Percentiles rank a stretch among this genome's conserved stretches.
These are phyloP conservation scores for Flaveria linearis DNA, from an alignment of 129 eudicot species.

Conservation along the genomic window DNA sequence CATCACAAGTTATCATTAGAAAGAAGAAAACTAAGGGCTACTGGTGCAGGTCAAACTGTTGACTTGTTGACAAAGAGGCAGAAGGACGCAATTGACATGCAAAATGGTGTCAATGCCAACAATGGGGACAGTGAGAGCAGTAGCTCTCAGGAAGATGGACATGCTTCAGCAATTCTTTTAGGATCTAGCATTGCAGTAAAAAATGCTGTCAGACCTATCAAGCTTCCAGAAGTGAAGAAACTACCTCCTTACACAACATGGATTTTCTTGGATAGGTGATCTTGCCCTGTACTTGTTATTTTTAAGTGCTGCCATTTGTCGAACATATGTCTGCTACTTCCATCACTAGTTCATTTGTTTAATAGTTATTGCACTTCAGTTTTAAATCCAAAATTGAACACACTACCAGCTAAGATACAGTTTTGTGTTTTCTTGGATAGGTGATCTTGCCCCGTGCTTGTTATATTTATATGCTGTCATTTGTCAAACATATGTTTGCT, in stretches of 20 bases:
- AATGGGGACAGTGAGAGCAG: slow-evolving; percentile 54
- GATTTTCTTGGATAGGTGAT: slow-evolving; percentile 85
- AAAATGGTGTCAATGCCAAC: slow-evolving; percentile 65
- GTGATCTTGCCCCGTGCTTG: slow-evolving; percentile 36
- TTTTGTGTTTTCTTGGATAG: slow-evolving; percentile 61
- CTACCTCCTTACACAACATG: slow-evolving; percentile 85
- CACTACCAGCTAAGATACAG: background rate
- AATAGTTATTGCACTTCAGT: slow-evolving; percentile 13
- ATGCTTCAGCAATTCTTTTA: slow-evolving; percentile 83
- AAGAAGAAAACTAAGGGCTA: slow-evolving; percentile 46
- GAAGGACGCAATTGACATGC: slow-evolving; percentile 85
- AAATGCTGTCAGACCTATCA: slow-evolving; percentile 86
- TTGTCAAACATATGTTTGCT: slow-evolving; percentile 13
- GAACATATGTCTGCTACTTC: slow-evolving; percentile 15
- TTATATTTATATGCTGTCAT: background rate
- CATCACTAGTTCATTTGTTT: background rate
- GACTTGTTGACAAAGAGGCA: slow-evolving; percentile 72
- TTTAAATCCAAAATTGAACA: slow-evolving; percentile 1
- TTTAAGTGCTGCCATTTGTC: background rate
- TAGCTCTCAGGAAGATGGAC: slow-evolving; percentile 79
- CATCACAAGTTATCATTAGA: slow-evolving; percentile 57
- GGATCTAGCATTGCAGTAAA: slow-evolving; percentile 88
- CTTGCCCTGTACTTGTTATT: slow-evolving; percentile 1
- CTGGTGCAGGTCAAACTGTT: slow-evolving; percentile 38
- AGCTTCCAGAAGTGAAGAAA: slow-evolving; percentile 66